Evolutionary conservation across 306 rosid genomes (phyloP).

Genomic region (Ormosia semicastrata): DNA sequence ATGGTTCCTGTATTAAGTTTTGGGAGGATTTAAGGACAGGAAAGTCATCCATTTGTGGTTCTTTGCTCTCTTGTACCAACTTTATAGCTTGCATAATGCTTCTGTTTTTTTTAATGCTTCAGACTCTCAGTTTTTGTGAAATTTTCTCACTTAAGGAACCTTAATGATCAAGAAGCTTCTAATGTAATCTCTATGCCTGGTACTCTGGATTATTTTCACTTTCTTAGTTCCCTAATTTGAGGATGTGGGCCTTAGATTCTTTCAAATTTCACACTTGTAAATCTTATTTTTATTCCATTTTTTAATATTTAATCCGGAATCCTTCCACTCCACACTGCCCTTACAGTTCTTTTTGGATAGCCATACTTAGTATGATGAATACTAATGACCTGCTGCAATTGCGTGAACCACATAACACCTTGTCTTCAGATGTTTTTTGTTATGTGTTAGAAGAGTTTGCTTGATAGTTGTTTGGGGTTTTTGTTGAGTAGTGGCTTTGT

Average conservation of each 20-base stretch:
- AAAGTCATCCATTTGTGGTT: not conserved
- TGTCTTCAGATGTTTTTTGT: too few relatives aligned
- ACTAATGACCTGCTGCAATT: not conserved
- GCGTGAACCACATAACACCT: too few relatives aligned
- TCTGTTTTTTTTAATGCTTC: not conserved
- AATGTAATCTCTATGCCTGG: not conserved
- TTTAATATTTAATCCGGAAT: not conserved
- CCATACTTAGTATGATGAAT: not conserved
- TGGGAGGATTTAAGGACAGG: not conserved
- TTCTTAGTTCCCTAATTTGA: not conserved
- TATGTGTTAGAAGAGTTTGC: too few relatives aligned
- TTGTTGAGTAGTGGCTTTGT: too few relatives aligned
- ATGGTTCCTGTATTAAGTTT: not conserved
- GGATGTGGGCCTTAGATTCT: not conserved
- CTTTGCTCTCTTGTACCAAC: not conserved
- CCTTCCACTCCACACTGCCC: not conserved
- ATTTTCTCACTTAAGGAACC: not conserved
- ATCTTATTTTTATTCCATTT: not conserved
- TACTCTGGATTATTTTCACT: too few relatives aligned
- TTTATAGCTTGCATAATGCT: not conserved
- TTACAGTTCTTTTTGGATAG: not conserved
- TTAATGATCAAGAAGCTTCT: not conserved
- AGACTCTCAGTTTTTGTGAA: not conserved
- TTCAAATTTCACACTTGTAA: not conserved
- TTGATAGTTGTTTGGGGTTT: too few relatives aligned